Percentiles rank a stretch among this genome's conserved stretches.
phyloP scores from a whole-genome alignment of 2,329 filamentous ascomycete species.

The Alternaria burnsii region DNA sequence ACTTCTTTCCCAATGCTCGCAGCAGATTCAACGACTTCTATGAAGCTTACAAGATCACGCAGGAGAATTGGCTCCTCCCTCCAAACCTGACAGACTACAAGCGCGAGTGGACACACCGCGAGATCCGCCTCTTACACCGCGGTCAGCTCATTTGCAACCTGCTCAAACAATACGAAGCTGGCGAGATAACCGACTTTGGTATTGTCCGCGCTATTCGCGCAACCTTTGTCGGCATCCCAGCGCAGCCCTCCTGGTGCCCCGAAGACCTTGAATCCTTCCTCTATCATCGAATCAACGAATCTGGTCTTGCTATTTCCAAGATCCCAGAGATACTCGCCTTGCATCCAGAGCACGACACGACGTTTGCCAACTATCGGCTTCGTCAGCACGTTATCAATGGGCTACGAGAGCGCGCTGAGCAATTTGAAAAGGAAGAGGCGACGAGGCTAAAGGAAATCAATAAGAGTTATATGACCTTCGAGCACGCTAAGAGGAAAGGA shows the following conservation, averaged over 20 bases:
- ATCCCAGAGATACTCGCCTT: slow-evolving; percentile 20
- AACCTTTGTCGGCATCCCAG: slow-evolving; percentile 15
- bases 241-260: slow-evolving; percentile 6
- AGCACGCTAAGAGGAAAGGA: slow-evolving; percentile 5
- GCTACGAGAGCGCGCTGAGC: slow-evolving; percentile 4
- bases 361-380: background rate
- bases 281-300: slow-evolving; percentile 16
- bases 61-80: background rate
- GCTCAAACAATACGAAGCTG: slow-evolving; percentile 2
- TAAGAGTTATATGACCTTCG: background rate
- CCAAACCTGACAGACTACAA: slow-evolving; percentile 13
- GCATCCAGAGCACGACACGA: slow-evolving; percentile 20
- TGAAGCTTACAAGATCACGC: slow-evolving; percentile 10
- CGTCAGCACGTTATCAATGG: background rate
- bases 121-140: slow-evolving; percentile 21
- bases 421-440: slow-evolving; percentile 20
- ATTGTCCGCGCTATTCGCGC: slow-evolving; percentile 23
- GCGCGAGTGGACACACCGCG: slow-evolving; percentile 22
- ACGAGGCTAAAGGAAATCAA: slow-evolving; percentile 10
- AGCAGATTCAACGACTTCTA: slow-evolving; percentile 15
- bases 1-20: slow-evolving; percentile 19
- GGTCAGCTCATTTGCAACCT: slow-evolving; percentile 16
- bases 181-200: slow-evolving; percentile 19
- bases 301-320: slow-evolving; percentile 7
- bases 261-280: slow-evolving; percentile 18